Evolutionary conservation across 176 grass and related monocot species (phyloP).

Genomic region (Cenchrus americanus): DNA sequence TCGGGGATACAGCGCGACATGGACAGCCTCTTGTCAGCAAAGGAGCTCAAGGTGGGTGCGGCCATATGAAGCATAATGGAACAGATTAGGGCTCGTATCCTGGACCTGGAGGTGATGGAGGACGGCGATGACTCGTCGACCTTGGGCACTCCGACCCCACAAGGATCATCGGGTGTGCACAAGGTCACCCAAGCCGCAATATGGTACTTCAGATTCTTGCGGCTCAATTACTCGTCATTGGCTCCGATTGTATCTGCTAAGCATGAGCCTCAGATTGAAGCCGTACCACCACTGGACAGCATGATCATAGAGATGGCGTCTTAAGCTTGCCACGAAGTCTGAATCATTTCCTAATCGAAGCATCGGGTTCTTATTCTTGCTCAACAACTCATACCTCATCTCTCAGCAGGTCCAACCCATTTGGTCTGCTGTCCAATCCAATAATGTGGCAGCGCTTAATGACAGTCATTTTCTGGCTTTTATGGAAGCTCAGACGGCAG

Average conservation of each 20-base stretch:
- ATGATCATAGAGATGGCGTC: background rate
- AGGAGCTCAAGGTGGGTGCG: background rate
- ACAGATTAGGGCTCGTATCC: background rate
- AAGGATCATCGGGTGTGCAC: background rate
- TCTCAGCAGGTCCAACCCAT: too few relatives aligned
- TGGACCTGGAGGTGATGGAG: background rate
- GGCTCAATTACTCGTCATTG: fast-evolving
- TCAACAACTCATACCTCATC: background rate
- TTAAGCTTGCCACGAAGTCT: background rate
- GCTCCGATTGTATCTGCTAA: background rate
- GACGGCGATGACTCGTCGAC: too few relatives aligned
- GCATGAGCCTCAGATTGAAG: background rate
- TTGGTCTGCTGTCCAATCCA: too few relatives aligned
- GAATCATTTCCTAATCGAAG: background rate
- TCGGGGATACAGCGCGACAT: background rate
- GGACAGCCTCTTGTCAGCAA: background rate
- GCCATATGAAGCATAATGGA: background rate
- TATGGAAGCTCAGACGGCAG: too few relatives aligned
- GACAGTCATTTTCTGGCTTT: too few relatives aligned
- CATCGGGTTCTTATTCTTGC: background rate
- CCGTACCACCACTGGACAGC: background rate
- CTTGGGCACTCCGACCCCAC: background rate
- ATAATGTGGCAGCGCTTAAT: too few relatives aligned
- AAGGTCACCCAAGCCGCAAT: background rate
- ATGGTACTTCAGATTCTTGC: background rate